phyloP scores from a whole-genome alignment of 176 grass and related monocot species.

The Bothriochloa decipiens region DNA sequence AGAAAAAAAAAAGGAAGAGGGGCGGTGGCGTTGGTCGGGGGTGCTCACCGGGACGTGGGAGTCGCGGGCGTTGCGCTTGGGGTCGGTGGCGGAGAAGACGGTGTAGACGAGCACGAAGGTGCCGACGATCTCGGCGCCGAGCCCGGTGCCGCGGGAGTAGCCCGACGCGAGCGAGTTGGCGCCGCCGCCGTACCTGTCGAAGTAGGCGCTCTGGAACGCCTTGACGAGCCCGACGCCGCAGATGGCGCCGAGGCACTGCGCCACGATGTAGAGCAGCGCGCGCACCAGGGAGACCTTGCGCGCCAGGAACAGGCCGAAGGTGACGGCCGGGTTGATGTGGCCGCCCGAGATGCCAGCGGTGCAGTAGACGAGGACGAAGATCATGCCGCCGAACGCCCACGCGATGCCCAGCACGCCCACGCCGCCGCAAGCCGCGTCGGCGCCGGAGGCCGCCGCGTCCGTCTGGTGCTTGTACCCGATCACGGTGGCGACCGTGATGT shows the following conservation, averaged over 20 bases:
- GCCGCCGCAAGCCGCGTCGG: constrained; percentile 64
- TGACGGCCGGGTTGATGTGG: constrained; percentile 96
- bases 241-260: constrained; percentile 94
- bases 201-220: constrained; percentile 89
- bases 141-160: constrained; percentile 85
- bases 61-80: constrained; percentile 97
- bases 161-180: constrained; percentile 69
- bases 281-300: constrained; percentile 89
- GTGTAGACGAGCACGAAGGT: constrained; percentile 99
- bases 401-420: constrained; percentile 94
- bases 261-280: constrained; percentile 80
- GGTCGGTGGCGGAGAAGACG: constrained; percentile 99
- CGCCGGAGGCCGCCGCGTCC: not conserved
- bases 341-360: constrained; percentile 95
- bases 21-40: not conserved
- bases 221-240: constrained; percentile 90
- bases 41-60: constrained; percentile 89
- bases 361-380: constrained; percentile 99
- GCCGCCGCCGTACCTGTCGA: constrained; percentile 67
- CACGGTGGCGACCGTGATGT: constrained; percentile 80
- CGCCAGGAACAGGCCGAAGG: constrained; percentile 83
- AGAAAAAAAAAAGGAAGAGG: too few species aligned
- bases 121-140: constrained; percentile 95
- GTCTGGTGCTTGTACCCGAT: constrained; percentile 93
- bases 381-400: constrained; percentile 99